A percentile compares a stretch with the other conserved stretches of the same genome.
Evolutionary conservation across 805 yeast species (phyloP).

Genomic region (Debaryomyces hansenii): DNA sequence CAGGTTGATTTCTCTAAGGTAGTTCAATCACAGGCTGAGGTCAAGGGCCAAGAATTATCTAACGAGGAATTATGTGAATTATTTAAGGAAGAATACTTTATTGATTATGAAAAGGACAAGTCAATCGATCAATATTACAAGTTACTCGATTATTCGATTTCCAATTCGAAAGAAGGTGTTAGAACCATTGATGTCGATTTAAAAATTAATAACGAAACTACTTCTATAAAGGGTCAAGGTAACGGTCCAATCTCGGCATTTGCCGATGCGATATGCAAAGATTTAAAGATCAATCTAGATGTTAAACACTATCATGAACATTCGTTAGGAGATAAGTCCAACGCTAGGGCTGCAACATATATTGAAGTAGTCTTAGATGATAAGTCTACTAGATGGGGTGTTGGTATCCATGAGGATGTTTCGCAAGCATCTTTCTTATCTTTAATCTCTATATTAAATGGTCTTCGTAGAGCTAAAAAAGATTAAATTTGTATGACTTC

Average conservation of each 20-base stretch:
- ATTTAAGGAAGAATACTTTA: slow-evolving; percentile 60
- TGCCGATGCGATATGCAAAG: slow-evolving; percentile 55
- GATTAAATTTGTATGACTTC: neutral
- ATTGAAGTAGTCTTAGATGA: slow-evolving; percentile 40
- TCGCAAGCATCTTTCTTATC: slow-evolving; percentile 80
- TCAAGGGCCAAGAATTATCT: slow-evolving; percentile 68
- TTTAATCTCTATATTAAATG: slow-evolving; percentile 63
- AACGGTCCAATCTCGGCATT: slow-evolving; percentile 85
- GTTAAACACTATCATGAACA: slow-evolving; percentile 78
- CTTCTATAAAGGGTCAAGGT: slow-evolving; percentile 58
- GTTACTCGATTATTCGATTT: slow-evolving; percentile 49
- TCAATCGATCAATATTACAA: slow-evolving; percentile 27
- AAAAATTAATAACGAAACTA: slow-evolving; percentile 42
- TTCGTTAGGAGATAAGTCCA: slow-evolving; percentile 72
- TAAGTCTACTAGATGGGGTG: slow-evolving; percentile 68
- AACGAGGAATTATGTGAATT: slow-evolving; percentile 62
- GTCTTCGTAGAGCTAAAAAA: slow-evolving; percentile 21
- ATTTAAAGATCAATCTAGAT: slow-evolving; percentile 50
- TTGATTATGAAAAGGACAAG: slow-evolving; percentile 31
- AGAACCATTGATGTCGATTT: slow-evolving; percentile 51
- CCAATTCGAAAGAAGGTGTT: slow-evolving; percentile 34
- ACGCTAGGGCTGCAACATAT: slow-evolving; percentile 76
- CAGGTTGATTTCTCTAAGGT: slow-evolving; percentile 73
- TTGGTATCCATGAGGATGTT: slow-evolving; percentile 88
- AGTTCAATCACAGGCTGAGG: slow-evolving; percentile 71